Base-by-base conservation (phyloP, 176 grass and related monocot genomes). In the Dactylis glomerata region DNA sequence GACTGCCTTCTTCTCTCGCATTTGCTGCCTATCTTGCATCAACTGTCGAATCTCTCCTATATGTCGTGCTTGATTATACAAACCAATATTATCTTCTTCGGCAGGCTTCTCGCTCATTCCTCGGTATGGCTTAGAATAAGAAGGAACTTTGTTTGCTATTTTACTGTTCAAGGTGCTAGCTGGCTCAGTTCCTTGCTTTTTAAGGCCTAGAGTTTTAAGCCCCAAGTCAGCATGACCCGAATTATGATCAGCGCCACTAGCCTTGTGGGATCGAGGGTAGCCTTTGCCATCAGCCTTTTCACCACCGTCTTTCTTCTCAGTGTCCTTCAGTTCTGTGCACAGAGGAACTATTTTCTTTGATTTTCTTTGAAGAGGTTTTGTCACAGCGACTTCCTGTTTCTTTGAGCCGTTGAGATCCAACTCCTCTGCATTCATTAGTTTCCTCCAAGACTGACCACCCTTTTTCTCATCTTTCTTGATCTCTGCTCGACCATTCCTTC, bases 111-210 rank as follows among this genome's bases (percentile, higher is more conserved):
- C 81, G 14, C 56, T 44, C 22, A 1, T 49, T 62, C 58, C 57
- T 81, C 70, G 83, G 78, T 86, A 76, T 16, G 84, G 84, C 59
- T 96, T 93, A 80, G 91, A 91, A 85, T 93, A 93, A 27, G 89
- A 85, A 87, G 92, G 90, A 90, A 47, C 80, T 77, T 79, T 93
- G 68, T 89, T 91, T 45, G 64, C 55, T 86, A 79, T 19, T 85
- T 93, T 87, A n/a, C n/a, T n/a, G n/a, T n/a, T n/a, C n/a, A n/a
- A n/a, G n/a, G n/a, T n/a, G n/a, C n/a, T n/a, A 70, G 20, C 31
- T 69, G 87, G 67, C 73, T 82, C 89, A 31, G 62, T 63, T 72
- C 42, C 87, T 85, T 92, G 73, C 24, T 92, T 82, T 49, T 83
- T 67, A 56, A 75, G 73, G 73, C 67, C 66, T 10, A 86, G 57